phyloP scores from a whole-genome alignment of 2,329 filamentous ascomycete species.

The Dichotomopilus funicola region DNA sequence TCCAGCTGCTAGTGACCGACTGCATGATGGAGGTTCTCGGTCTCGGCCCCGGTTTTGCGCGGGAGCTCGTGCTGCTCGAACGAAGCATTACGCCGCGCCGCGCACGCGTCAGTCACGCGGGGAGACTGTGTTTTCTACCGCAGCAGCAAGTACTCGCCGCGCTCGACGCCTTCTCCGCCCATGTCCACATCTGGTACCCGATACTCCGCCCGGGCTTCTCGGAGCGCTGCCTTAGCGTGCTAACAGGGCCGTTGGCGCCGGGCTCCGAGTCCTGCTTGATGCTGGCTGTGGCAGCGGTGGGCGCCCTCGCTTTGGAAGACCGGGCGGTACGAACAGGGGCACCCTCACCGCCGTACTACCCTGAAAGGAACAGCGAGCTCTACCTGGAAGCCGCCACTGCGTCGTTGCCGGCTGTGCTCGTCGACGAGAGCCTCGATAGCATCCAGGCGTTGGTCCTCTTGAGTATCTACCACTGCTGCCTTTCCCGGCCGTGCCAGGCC shows the following conservation, averaged over 20 bases:
- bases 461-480: slow-evolving; percentile 5
- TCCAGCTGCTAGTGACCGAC: slow-evolving; percentile 4
- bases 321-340: background rate
- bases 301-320: slow-evolving; percentile 1
- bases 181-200: slow-evolving; percentile 5
- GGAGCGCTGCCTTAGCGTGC: slow-evolving; percentile 2
- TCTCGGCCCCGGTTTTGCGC: background rate
- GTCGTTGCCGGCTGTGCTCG: slow-evolving; percentile 1
- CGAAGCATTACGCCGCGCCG: background rate
- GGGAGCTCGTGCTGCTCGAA: background rate
- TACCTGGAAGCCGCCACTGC: slow-evolving; percentile 3
- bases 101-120: background rate
- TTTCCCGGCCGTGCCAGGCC: slow-evolving; percentile 1
- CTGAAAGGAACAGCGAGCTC: background rate
- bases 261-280: slow-evolving; percentile 1
- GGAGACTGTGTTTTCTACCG: background rate
- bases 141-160: slow-evolving; percentile 2
- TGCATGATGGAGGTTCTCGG: slow-evolving; percentile 7
- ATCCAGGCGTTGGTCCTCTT: background rate
- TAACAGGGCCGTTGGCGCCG: background rate
- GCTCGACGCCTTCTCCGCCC: slow-evolving; percentile 2
- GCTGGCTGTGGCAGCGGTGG: background rate
- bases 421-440: slow-evolving; percentile 2
- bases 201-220: slow-evolving; percentile 5
- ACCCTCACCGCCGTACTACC: background rate